Percentiles rank a stretch among this genome's conserved stretches.
These are phyloP conservation scores for Furcasterigmium sp. DNA, from an alignment of 2,329 filamentous ascomycete genomes.

Conservation along the genomic window DNA sequence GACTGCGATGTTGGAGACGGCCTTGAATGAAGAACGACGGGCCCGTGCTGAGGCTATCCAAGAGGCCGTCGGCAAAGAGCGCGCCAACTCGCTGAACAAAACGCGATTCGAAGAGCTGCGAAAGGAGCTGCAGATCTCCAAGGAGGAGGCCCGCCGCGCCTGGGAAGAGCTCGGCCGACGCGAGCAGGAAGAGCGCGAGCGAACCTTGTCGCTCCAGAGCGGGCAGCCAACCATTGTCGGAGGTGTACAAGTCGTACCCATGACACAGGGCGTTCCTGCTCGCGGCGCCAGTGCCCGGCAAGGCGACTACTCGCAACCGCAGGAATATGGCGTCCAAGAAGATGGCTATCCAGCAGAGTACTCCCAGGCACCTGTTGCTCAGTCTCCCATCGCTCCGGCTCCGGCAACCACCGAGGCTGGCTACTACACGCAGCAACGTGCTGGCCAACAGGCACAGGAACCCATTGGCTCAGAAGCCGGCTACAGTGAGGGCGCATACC, in stretches of 20 bases:
- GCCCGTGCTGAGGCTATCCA: conserved; percentile 62
- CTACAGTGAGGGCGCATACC: conserved; percentile 68
- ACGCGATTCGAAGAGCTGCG: conserved; percentile 85
- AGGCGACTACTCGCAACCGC: conserved; percentile 21
- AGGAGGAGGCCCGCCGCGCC: conserved; percentile 88
- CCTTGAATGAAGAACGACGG: conserved; percentile 69
- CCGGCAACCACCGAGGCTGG: conserved; percentile 17
- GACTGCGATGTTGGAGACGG: conserved; percentile 71
- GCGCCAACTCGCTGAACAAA: conserved; percentile 64
- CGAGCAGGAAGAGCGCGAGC: conserved; percentile 88
- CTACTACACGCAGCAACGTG: conserved; percentile 13
- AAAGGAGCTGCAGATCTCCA: conserved; percentile 88
- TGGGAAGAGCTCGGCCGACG: conserved; percentile 95
- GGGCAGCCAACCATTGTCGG: conserved; percentile 86
- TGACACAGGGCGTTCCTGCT: conserved; percentile 66
- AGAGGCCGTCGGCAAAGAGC: conserved; percentile 61
- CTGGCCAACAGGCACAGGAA: conserved; percentile 4
- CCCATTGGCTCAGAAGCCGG: conserved; percentile 48
- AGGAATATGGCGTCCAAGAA: conserved; percentile 20
- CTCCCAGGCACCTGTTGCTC: conserved; percentile 34
- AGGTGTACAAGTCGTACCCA: conserved; percentile 91
- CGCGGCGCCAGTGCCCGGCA: conserved; percentile 43
- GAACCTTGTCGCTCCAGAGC: conserved; percentile 77
- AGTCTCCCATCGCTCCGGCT: conserved; percentile 27
- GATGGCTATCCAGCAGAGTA: conserved; percentile 28